Evolutionary conservation across 108 stramenopile species (phyloP).

Genomic region (Conticribra weissflogii): DNA sequence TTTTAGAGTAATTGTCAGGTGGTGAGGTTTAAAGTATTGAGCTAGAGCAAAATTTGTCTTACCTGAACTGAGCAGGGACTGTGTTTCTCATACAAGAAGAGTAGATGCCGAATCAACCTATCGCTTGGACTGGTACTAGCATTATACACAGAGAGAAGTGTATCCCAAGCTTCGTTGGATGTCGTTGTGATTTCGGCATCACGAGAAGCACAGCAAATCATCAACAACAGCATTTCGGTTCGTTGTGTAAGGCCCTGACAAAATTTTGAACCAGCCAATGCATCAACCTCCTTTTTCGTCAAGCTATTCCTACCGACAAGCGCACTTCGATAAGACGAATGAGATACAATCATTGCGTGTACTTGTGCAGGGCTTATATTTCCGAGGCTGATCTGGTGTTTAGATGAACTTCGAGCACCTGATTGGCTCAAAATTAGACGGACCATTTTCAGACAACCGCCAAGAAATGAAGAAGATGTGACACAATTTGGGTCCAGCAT

Average conservation of each 20-base stretch:
- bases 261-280: constrained; percentile 1
- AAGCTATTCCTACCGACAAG: constrained; percentile 3
- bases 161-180: constrained; percentile 39
- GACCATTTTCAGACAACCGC: constrained; percentile 43
- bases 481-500: constrained; percentile 24
- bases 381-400: not conserved
- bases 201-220: constrained; percentile 51
- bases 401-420: constrained; percentile 2
- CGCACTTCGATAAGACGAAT: constrained; percentile 39
- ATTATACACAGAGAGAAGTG: constrained; percentile 43
- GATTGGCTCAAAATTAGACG: constrained; percentile 16
- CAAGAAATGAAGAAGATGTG: constrained; percentile 15
- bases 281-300: not conserved
- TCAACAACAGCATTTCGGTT: constrained; percentile 45
- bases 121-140: constrained; percentile 44
- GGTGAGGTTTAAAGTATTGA: not conserved
- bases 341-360: constrained; percentile 50
- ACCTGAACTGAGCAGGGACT: constrained; percentile 33
- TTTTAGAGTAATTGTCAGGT: not conserved
- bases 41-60: not conserved
- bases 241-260: constrained; percentile 29
- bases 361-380: constrained; percentile 34
- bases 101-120: constrained; percentile 31
- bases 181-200: constrained; percentile 36
- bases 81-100: constrained; percentile 33